Conservation (phyloP, 73 alveolate species). For the Paramecium octaurelia region DNA sequence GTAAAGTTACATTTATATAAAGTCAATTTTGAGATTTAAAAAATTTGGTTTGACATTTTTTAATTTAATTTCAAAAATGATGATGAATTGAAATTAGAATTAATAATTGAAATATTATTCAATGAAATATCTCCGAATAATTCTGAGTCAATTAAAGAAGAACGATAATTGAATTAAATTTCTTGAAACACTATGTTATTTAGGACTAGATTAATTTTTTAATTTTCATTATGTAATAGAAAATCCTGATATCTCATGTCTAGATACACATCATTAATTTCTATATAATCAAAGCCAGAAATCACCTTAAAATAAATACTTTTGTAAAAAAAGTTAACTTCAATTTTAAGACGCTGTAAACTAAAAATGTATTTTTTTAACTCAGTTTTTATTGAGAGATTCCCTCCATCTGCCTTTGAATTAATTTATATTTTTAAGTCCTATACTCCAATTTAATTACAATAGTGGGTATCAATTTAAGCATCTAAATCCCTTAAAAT, state of each 20-base stretch:
- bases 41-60: too few relatives aligned
- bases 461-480: background rate
- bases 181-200: too few relatives aligned
- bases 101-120: background rate
- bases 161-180: too few relatives aligned
- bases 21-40: background rate
- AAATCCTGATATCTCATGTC: too few relatives aligned
- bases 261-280: background rate
- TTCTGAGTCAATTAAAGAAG: background rate
- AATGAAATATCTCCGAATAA: background rate
- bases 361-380: background rate
- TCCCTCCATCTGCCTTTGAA: too few relatives aligned
- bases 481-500: background rate
- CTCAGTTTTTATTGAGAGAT: background rate
- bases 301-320: too few relatives aligned
- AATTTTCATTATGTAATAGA: too few relatives aligned
- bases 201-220: background rate
- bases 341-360: background rate
- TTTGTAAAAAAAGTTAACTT: too few relatives aligned
- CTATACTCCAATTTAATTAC: background rate
- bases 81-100: background rate
- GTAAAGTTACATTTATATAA: background rate
- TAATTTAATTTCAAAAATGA: background rate
- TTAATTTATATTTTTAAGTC: background rate
- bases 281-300: background rate